Conservation (phyloP, 306 rosid species). For the Hippophae gyantsensis region DNA sequence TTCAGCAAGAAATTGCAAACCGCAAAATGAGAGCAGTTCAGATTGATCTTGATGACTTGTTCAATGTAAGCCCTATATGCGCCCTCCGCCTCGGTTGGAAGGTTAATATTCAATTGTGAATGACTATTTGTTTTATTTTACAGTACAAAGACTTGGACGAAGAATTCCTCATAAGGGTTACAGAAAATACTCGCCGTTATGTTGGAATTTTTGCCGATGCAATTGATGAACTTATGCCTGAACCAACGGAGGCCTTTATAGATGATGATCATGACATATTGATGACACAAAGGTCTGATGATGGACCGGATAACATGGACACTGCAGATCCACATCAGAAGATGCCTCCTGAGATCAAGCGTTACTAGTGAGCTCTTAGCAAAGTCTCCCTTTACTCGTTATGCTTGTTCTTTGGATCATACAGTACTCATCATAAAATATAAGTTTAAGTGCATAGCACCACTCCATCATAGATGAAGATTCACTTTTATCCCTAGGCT, state of each 20-base stretch:
- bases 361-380: slow-evolving; percentile 57
- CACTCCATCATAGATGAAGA: not conserved
- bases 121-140: slow-evolving; percentile 6
- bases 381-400: not conserved
- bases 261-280: slow-evolving; percentile 94
- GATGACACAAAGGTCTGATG: slow-evolving; percentile 93
- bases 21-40: slow-evolving; percentile 62
- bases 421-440: too few relatives aligned
- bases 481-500: too few relatives aligned
- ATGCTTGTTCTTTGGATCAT: not conserved
- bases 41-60: slow-evolving; percentile 75
- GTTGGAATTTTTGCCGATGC: slow-evolving; percentile 71
- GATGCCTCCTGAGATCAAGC: slow-evolving; percentile 93
- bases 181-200: slow-evolving; percentile 76
- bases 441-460: not conserved
- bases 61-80: slow-evolving; percentile 33
- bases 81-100: not conserved
- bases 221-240: slow-evolving; percentile 80
- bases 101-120: not conserved
- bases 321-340: slow-evolving; percentile 71
- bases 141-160: slow-evolving; percentile 77
- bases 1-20: slow-evolving; percentile 88
- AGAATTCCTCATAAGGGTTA: slow-evolving; percentile 72
- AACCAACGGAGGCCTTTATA: slow-evolving; percentile 63
- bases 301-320: slow-evolving; percentile 61